Evolutionary conservation across 768 basidiomycete species (phyloP).

Genomic region (Suillus alpinus): DNA sequence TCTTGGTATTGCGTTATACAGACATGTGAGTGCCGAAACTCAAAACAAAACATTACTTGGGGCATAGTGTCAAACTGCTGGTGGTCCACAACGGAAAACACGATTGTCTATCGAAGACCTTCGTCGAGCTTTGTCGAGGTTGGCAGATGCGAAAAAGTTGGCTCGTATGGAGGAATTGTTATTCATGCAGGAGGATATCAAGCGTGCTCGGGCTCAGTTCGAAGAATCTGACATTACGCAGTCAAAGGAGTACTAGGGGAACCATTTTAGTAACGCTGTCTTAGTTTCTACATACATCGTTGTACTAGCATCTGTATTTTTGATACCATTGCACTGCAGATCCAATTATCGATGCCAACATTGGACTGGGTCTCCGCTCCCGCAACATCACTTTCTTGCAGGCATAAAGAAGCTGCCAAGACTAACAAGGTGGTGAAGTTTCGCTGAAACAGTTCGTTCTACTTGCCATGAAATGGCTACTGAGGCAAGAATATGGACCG

Average conservation of each 20-base stretch:
- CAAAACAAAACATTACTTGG: conserved; percentile 4
- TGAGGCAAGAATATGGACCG: no score
- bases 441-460: background rate
- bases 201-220: conserved; percentile 81
- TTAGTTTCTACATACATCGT: conserved; percentile 5
- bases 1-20: conserved; percentile 6
- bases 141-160: conserved; percentile 89
- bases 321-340: background rate
- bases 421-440: background rate
- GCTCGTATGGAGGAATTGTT: conserved; percentile 89
- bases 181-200: conserved; percentile 94
- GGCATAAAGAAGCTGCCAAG: background rate
- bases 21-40: conserved; percentile 6
- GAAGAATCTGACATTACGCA: conserved; percentile 51
- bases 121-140: conserved; percentile 71
- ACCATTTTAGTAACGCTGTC: conserved; percentile 3
- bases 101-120: conserved; percentile 87
- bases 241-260: conserved; percentile 42
- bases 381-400: background rate
- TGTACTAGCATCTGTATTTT: conserved; percentile 8
- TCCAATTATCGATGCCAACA: background rate
- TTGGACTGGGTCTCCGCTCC: background rate
- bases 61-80: conserved; percentile 68
- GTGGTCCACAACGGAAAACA: conserved; percentile 64
- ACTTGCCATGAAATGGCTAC: background rate